Base-by-base conservation (phyloP, 257 asterid species). In the Solanum tarapatanum region DNA sequence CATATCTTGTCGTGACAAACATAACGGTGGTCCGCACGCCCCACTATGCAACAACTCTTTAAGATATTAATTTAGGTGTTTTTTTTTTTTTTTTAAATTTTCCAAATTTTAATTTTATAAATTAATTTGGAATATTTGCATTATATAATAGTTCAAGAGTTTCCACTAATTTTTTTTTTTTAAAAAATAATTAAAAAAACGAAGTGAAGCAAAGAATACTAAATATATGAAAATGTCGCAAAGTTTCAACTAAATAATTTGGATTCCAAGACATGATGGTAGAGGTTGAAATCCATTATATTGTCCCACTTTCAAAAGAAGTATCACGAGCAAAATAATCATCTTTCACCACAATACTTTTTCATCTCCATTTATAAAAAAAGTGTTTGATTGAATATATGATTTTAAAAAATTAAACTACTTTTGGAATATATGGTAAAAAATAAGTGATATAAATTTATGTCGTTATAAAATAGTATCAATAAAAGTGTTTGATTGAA, bases 1-100 rank as follows among this genome's bases (percentile, higher is more conserved):
- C 68, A 55, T 79, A 43, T 26, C 58, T 36, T 48, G 16, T 80
- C 28, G 85, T 48, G 85, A 80, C 69, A 80, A 51, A 80, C 28
- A 80, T 80, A 48, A 80, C 39, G 68, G 85, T 80, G 43, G 85
- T 48, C 85, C 85, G 69, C 85, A 28, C 24, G 39, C 84, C 58
- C 84, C 66, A 79, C 66, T 79, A 41, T 16, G 84, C 64, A 30
- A 51, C 66, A 79, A 79, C 84, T 16, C 84, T 26, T 33, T 41
- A 24, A 79, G 39, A 79, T 79, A 35, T 94, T 73, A 73, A 35
- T 35, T 73, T 70, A 1, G 35, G 36, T 70, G 13, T 7, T 30
- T 69, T 2, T 72, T 30, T 30, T 30, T 30, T 69, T 69, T 3
- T 17, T 2, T 32, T 72, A 17, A 16, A 4, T 6, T 68, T 69